Evolutionary conservation across 139 green algal species (phyloP).

Genomic region (Micractinium sp.): DNA sequence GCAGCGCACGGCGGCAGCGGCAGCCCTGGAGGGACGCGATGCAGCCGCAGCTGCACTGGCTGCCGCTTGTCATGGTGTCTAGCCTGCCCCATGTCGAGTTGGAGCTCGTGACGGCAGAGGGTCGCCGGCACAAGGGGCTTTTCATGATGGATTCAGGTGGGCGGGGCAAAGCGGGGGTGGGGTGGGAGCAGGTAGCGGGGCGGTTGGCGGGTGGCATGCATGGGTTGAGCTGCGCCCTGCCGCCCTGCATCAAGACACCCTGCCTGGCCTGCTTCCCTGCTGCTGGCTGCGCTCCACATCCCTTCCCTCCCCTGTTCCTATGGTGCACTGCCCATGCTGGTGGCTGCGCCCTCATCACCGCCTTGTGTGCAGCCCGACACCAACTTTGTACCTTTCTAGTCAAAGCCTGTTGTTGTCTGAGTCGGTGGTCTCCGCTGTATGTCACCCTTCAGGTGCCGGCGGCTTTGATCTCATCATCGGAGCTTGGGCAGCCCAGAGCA

Average conservation of each 20-base stretch:
- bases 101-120: background rate
- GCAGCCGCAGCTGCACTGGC: background rate
- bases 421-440: background rate
- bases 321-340: too few species aligned
- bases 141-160: slow-evolving; percentile 32
- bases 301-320: too few species aligned
- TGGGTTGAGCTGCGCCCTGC: background rate
- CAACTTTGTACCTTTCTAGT: background rate
- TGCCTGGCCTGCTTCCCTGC: background rate
- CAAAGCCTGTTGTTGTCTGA: too few species aligned
- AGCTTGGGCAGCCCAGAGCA: background rate
- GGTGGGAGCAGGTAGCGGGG: background rate
- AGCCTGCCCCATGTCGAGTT: slow-evolving; percentile 21
- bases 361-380: too few species aligned
- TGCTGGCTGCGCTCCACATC: too few species aligned
- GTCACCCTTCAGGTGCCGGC: slow-evolving; percentile 2
- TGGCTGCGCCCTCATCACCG: too few species aligned
- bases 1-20: background rate
- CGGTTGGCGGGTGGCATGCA: background rate
- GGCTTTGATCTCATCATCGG: slow-evolving; percentile 14
- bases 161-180: background rate
- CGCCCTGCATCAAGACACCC: too few species aligned
- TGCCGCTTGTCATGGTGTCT: slow-evolving; percentile 17
- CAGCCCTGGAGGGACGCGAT: background rate
- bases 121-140: background rate